These are phyloP conservation scores for Aspergillus sp. DNA, from an alignment of 2,329 filamentous ascomycete species.

Conservation along the genomic window DNA sequence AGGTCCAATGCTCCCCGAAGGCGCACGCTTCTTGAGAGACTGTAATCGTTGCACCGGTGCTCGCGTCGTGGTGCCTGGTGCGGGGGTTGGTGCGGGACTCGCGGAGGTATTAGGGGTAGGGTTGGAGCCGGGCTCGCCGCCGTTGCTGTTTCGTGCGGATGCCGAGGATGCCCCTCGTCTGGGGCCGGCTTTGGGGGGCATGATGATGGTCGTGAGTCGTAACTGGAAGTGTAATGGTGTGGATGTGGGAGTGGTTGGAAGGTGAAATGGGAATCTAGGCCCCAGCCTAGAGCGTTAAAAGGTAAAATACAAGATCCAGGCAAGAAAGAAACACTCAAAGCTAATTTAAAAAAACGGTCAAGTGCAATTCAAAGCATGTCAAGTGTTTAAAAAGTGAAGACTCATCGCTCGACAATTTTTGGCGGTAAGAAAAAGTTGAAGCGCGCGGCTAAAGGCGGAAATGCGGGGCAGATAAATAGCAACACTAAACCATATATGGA, in stretches of 20 bases:
- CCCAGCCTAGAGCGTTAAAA: background rate
- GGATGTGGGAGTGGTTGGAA: background rate
- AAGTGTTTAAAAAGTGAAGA: background rate
- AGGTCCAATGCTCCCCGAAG: constrained; percentile 36
- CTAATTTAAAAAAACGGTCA: background rate
- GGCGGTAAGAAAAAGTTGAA: constrained; percentile 16
- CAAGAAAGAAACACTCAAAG: too few relatives aligned
- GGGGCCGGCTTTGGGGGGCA: constrained; percentile 36
- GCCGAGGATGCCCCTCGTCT: constrained; percentile 23
- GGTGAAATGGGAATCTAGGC: background rate
- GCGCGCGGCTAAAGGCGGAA: constrained; percentile 16
- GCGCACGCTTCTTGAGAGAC: constrained; percentile 40
- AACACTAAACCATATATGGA: constrained; percentile 7
- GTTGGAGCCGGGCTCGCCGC: constrained; percentile 9
- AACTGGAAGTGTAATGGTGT: background rate
- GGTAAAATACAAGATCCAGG: background rate
- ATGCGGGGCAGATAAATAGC: constrained; percentile 10
- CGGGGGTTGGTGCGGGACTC: constrained; percentile 13
- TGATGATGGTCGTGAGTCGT: constrained; percentile 11
- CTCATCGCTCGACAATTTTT: background rate
- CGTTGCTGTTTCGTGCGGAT: constrained; percentile 19
- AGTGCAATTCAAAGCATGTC: background rate
- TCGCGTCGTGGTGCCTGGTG: constrained; percentile 21
- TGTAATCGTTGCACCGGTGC: constrained; percentile 44
- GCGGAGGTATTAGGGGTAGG: constrained; percentile 14